Evolutionary conservation across 805 yeast species (phyloP), one percentile per base, ranked within the genome.

Genomic region (Kodamaea restingae): DNA sequence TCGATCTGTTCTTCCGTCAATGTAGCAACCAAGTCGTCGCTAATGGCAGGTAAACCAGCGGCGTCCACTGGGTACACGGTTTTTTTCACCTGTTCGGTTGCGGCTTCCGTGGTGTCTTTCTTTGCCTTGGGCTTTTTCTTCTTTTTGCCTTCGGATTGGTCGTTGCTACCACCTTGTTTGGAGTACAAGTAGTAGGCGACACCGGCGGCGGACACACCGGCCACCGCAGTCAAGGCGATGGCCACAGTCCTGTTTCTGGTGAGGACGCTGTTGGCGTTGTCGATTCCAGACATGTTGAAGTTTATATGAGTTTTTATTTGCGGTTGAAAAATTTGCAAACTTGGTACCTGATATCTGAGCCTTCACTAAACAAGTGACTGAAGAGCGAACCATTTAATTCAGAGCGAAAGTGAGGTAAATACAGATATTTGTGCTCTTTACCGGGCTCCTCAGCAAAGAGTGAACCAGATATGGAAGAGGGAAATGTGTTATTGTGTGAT

Each of bases 171-270:
- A 20, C 7, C n/a, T n/a, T 24, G 25, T 7, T 38, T 15, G 15
- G 37, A 32, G 48, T 61, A 64, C 47, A 68, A 70, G 50, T 72
- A 75, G 50, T 75, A 78, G 7, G 85, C 42, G 3, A 39, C 82
- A 40, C 82, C 80, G 25, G 76, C 73, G 21, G 81, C 86, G 27
- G 81, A 73, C 37, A 78, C 74, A 43, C 78, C 77, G 36, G 84
- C 84, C 45, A 80, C 73, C 6, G 80, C 75, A 8, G 87, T 70
- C 33, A 82, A 75, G 22, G 78, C 64, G 39, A 84, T 71, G 29
- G 82, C 84, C 17, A 18, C 38, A n/a, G 76, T 65, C 58, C 74
- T 81, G 66, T 83, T 75, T 48, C 71, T 63, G 36, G 70, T 62
- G 41, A 76, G 63, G 54, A 76, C 75, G 53, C 54, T 54, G 35